Percentiles rank a stretch among this genome's conserved stretches.
These are phyloP conservation scores for Penicillium coffeae DNA, from an alignment of 495 filamentous ascomycete species.

Conservation along the genomic window DNA sequence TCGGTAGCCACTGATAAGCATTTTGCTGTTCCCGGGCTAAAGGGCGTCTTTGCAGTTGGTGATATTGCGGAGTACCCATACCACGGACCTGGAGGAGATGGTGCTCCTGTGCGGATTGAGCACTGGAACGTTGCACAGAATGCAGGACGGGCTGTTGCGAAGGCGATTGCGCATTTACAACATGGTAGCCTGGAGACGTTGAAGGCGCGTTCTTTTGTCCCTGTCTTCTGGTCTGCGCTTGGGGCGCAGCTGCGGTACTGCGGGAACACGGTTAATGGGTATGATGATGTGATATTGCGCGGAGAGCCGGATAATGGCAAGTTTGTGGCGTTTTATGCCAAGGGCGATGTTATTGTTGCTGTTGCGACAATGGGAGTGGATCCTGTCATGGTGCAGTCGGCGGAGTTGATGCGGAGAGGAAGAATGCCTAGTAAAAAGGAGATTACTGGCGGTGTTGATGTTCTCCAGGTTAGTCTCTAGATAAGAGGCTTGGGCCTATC, in stretches of 20 bases:
- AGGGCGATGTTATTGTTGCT: conserved; percentile 85
- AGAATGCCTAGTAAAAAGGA: conserved; percentile 81
- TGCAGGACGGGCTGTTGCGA: conserved; percentile 71
- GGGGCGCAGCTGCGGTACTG: conserved; percentile 88
- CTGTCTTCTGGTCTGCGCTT: conserved; percentile 93
- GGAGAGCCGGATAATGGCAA: conserved; percentile 76
- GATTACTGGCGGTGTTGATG: conserved; percentile 68
- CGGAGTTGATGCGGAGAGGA: conserved; percentile 79
- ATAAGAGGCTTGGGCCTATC: conserved; percentile 34
- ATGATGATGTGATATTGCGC: conserved; percentile 75
- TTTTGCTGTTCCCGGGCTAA: conserved; percentile 67
- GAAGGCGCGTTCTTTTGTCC: conserved; percentile 73
- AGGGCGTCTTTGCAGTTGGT: conserved; percentile 82
- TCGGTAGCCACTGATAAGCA: conserved; percentile 72
- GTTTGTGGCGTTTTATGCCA: conserved; percentile 84
- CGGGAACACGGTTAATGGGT: conserved; percentile 75
- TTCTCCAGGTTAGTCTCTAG: conserved; percentile 50
- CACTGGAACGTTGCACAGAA: conserved; percentile 99
- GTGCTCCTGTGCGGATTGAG: conserved; percentile 71
- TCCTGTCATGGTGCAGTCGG: conserved; percentile 76
- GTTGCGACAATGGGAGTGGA: conserved; percentile 89
- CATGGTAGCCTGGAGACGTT: conserved; percentile 26
- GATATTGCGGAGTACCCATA: conserved; percentile 97
- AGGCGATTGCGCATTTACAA: conserved; percentile 59
- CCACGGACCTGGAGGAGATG: conserved; percentile 74